Evolutionary conservation across 352 stramenopile genomes (phyloP).

Genomic region (Globisporangium uncinulatum): DNA sequence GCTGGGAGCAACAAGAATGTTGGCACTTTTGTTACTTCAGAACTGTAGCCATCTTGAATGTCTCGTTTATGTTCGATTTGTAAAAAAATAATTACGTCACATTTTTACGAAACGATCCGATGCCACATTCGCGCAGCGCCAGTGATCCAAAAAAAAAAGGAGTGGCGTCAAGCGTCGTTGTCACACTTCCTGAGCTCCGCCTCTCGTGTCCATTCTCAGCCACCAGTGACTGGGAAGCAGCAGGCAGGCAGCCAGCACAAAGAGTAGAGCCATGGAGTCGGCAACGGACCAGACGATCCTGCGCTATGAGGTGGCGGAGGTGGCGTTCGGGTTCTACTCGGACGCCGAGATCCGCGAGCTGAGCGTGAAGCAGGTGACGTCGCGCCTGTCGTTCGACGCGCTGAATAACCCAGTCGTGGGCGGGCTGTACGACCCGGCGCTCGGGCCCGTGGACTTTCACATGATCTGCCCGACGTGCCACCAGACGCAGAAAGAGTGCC

Average conservation of each 20-base stretch:
- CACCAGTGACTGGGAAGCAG: neutral
- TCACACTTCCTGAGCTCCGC: too few relatives aligned
- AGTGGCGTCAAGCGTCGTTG: too few relatives aligned
- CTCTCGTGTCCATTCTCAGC: neutral
- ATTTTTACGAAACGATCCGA: too few relatives aligned
- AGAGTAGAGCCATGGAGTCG: conserved; percentile 52
- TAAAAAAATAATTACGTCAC: too few relatives aligned
- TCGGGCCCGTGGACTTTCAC: conserved; percentile 91
- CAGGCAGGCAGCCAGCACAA: neutral
- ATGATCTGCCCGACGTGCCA: conserved; percentile 95
- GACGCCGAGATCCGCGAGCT: conserved; percentile 96
- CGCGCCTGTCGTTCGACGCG: conserved; percentile 92
- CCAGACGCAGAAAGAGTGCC: conserved; percentile 93
- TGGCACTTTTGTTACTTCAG: too few relatives aligned
- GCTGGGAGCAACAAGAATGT: too few relatives aligned
- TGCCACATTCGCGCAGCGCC: too few relatives aligned
- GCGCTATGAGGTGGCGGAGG: conserved; percentile 87
- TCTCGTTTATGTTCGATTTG: too few relatives aligned
- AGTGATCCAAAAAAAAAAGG: too few relatives aligned
- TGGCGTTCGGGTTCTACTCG: conserved; percentile 96
- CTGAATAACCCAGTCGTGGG: conserved; percentile 93
- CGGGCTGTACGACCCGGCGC: conserved; percentile 95
- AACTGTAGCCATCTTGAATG: too few relatives aligned
- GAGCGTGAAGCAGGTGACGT: conserved; percentile 96
- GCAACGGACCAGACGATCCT: conserved; percentile 88